A percentile compares a stretch with the other conserved stretches of the same genome.
Evolutionary conservation across 2,329 filamentous ascomycete species (phyloP).

Genomic region (Dactylellina leptospora): DNA sequence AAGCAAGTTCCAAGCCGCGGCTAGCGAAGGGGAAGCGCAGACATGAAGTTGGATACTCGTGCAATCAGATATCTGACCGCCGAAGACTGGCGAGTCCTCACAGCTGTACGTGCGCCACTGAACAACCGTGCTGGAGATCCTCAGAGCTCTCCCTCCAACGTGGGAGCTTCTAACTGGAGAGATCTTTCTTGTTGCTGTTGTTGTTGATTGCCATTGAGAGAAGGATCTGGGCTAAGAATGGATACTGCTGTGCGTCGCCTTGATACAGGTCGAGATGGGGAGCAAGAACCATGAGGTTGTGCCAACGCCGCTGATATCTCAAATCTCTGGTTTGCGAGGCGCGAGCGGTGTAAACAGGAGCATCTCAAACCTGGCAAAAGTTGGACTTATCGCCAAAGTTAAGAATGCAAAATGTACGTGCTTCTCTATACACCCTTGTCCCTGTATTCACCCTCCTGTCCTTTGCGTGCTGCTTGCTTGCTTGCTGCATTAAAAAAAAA

Average conservation of each 20-base stretch:
- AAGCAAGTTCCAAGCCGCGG: constrained; percentile 3
- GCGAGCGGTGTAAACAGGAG: constrained; percentile 81
- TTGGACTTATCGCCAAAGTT: constrained; percentile 86
- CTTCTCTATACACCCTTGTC: constrained; percentile 36
- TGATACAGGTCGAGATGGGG: constrained; percentile 81
- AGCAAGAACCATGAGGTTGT: constrained; percentile 98
- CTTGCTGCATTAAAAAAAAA: neutral
- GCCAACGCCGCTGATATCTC: constrained; percentile 85
- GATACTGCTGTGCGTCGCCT: constrained; percentile 38
- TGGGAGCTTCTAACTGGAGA: constrained; percentile 31
- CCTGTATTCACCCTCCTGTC: constrained; percentile 10
- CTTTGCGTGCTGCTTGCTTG: constrained; percentile 11
- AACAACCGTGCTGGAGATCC: constrained; percentile 6
- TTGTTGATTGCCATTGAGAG: no score
- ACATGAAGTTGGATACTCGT: constrained; percentile 94
- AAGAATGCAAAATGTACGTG: constrained; percentile 84
- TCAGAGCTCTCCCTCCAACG: constrained; percentile 1
- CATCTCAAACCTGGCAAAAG: constrained; percentile 91
- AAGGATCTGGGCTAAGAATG: constrained; percentile 58
- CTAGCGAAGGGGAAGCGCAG: constrained; percentile 53
- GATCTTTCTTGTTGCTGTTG: neutral
- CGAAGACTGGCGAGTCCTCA: constrained; percentile 95
- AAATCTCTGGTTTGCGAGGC: constrained; percentile 80
- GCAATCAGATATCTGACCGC: constrained; percentile 88
- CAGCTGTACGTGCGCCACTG: constrained; percentile 72